phyloP scores from a whole-genome alignment of 164 flowering plant genomes.

The Macadamia integrifolia region DNA sequence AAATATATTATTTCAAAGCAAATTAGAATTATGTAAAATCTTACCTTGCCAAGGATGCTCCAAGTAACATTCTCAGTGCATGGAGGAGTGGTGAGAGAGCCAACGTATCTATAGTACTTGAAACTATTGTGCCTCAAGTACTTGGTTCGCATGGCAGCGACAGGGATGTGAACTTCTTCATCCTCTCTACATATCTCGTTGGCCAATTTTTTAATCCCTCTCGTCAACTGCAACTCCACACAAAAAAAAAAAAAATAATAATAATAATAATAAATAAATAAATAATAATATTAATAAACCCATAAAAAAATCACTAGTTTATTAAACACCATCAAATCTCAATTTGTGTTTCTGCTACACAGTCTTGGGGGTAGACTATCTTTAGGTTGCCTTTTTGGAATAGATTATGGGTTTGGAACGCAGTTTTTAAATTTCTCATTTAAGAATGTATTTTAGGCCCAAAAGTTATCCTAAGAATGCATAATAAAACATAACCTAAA shows the following conservation, averaged over 20 bases:
- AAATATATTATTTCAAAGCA: no score
- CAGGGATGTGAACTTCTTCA: constrained; percentile 22
- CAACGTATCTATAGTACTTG: constrained; percentile 54
- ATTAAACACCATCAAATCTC: not conserved
- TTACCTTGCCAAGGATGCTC: constrained; percentile 51
- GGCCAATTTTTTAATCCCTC: constrained; percentile 19
- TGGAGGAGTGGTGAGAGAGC: constrained; percentile 57
- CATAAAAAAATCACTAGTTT: not conserved
- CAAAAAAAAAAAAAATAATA: not conserved
- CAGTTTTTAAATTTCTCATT: no score
- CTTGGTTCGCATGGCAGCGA: constrained; percentile 27
- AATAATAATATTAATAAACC: no score
- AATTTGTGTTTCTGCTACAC: not conserved
- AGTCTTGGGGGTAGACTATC: no score
- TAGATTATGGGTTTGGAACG: no score
- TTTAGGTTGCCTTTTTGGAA: no score
- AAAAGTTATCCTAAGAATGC: no score
- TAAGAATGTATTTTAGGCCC: no score
- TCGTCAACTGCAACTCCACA: constrained; percentile 18
- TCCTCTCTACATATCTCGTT: constrained; percentile 24
- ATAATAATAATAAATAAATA: no score
- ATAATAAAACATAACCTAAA: no score
- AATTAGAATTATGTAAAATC: no score
- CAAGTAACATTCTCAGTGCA: constrained; percentile 50
- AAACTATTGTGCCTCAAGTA: constrained; percentile 21